Evolutionary conservation across 2,329 filamentous ascomycete genomes (phyloP).

Genomic region (Paraconiothyrium brasiliense): DNA sequence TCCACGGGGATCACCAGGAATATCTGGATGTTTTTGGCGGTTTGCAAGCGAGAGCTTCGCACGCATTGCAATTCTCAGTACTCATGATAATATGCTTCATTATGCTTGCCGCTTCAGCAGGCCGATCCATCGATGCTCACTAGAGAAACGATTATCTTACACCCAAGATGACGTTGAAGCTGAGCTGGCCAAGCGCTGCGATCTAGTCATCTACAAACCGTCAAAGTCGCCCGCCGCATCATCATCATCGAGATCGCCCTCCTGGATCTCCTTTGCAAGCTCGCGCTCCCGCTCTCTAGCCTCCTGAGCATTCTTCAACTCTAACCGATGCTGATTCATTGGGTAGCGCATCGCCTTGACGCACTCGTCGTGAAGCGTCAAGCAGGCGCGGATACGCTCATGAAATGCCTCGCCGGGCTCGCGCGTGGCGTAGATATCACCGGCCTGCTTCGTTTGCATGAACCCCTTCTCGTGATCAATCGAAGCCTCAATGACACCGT

Average conservation of each 20-base stretch:
- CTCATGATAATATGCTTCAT: slow-evolving; percentile 29
- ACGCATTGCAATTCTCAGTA: background rate
- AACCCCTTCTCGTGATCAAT: slow-evolving; percentile 93
- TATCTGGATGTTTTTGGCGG: background rate
- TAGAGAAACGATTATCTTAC: slow-evolving; percentile 31
- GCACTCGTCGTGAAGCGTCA: slow-evolving; percentile 94
- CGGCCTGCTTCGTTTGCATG: slow-evolving; percentile 98
- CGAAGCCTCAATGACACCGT: slow-evolving; percentile 95
- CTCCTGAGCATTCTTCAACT: slow-evolving; percentile 98
- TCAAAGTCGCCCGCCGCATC: slow-evolving; percentile 97
- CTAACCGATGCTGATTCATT: slow-evolving; percentile 97
- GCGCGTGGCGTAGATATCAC: slow-evolving; percentile 93
- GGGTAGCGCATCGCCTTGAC: slow-evolving; percentile 99
- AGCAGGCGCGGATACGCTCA: slow-evolving; percentile 90
- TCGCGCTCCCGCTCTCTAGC: slow-evolving; percentile 96
- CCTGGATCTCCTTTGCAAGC: slow-evolving; percentile 98
- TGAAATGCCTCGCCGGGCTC: slow-evolving; percentile 98
- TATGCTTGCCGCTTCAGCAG: slow-evolving; percentile 22
- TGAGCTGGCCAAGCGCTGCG: slow-evolving; percentile 6
- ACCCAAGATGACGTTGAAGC: slow-evolving; percentile 19
- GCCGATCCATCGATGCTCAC: slow-evolving; percentile 35
- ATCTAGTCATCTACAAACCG: slow-evolving; percentile 72
- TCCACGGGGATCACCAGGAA: background rate
- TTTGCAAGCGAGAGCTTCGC: background rate
- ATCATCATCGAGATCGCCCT: slow-evolving; percentile 95